Percentiles rank a stretch among this genome's conserved stretches.
Conservation (phyloP, 257 asterid genomes). For the Solanum medicagineum region DNA sequence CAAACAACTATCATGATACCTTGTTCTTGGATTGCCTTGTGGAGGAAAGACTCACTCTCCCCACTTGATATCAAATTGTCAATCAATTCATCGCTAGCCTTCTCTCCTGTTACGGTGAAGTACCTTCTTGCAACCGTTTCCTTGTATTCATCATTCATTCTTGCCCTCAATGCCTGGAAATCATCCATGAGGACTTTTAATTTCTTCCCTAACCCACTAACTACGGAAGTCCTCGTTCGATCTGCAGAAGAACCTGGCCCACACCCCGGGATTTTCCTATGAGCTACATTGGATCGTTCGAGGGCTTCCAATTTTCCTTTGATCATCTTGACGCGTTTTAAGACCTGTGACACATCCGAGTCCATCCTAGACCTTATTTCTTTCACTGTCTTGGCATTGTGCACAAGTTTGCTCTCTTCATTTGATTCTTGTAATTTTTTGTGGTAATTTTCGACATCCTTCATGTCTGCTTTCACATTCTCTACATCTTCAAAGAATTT, state of each 20-base stretch:
- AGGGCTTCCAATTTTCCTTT: conserved; percentile 33
- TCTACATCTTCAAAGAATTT: conserved; percentile 32
- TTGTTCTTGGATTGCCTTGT: conserved; percentile 37
- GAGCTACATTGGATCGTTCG: conserved; percentile 25
- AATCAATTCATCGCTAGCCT: conserved; percentile 16
- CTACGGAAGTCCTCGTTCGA: conserved; percentile 34
- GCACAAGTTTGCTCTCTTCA: conserved; percentile 30
- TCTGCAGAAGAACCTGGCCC: conserved; percentile 40
- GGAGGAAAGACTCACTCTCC: conserved; percentile 31
- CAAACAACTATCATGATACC: background rate
- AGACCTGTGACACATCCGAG: conserved; percentile 16
- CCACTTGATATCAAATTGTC: conserved; percentile 36
- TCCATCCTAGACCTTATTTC: conserved; percentile 28
- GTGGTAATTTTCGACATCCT: conserved; percentile 14
- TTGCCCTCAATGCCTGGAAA: conserved; percentile 19
- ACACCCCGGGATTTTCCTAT: conserved; percentile 19
- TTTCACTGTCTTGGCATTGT: conserved; percentile 32
- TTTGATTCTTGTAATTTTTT: conserved; percentile 22
- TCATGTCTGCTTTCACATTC: conserved; percentile 31
- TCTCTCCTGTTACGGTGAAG: conserved; percentile 31
- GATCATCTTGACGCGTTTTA: conserved; percentile 23
- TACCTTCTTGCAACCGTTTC: conserved; percentile 34
- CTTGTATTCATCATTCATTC: conserved; percentile 27
- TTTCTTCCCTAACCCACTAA: conserved; percentile 33
- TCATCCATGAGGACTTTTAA: conserved; percentile 31